Percentiles rank a stretch among this genome's conserved stretches.
Evolutionary conservation across 371 early-diverging fungal species (phyloP).

Genomic region (Batrachochytrium dendrobatidis): DNA sequence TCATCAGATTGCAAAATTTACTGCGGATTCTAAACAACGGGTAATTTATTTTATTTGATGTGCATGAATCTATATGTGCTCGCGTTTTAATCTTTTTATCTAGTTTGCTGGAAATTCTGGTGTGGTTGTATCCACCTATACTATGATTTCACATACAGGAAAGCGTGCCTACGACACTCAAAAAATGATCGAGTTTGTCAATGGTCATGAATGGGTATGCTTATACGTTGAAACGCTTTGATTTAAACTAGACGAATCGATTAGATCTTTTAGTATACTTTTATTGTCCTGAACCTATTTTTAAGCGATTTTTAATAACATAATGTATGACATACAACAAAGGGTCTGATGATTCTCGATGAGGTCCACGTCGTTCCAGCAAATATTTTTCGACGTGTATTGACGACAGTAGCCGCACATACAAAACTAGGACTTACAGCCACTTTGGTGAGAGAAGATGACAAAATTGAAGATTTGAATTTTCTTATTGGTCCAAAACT

Average conservation of each 20-base stretch:
- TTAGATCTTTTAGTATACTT: too few species aligned
- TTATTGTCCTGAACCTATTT: background rate
- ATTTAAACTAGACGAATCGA: too few species aligned
- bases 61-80: background rate
- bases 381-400: slow-evolving; percentile 96
- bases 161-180: slow-evolving; percentile 94
- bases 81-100: background rate
- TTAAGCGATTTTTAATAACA: background rate
- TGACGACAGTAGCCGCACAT: slow-evolving; percentile 93
- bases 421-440: slow-evolving; percentile 99
- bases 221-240: too few species aligned
- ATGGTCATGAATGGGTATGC: slow-evolving; percentile 87
- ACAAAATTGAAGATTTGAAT: slow-evolving; percentile 98
- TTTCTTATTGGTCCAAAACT: slow-evolving; percentile 99
- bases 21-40: slow-evolving; percentile 92
- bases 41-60: slow-evolving; percentile 19
- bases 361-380: slow-evolving; percentile 99
- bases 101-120: slow-evolving; percentile 66
- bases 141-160: slow-evolving; percentile 95
- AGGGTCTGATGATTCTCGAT: slow-evolving; percentile 93
- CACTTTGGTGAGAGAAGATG: slow-evolving; percentile 98
- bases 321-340: background rate
- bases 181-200: slow-evolving; percentile 95
- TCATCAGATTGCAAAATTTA: slow-evolving; percentile 92
- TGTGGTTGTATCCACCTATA: slow-evolving; percentile 96